Conservation (phyloP, 768 basidiomycete species). For the Leucocoprinus birnbaumii region DNA sequence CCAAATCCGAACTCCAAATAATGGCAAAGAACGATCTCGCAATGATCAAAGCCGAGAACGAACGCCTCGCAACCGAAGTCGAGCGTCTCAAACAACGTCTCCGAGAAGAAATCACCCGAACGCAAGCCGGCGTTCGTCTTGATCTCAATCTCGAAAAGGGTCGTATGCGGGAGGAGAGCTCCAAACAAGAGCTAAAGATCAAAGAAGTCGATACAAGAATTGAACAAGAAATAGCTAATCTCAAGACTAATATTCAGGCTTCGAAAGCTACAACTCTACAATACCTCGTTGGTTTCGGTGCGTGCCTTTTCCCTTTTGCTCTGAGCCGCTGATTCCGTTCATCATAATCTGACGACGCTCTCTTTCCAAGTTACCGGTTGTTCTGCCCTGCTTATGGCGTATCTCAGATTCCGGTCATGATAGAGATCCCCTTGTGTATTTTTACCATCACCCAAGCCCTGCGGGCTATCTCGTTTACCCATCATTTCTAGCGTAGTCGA, state of each 20-base stretch:
- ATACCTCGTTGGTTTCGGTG: slow-evolving; percentile 85
- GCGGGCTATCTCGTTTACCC: background rate
- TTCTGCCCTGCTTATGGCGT: slow-evolving; percentile 84
- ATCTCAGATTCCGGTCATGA: slow-evolving; percentile 67
- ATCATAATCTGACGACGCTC: slow-evolving; percentile 11
- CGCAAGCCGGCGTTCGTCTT: slow-evolving; percentile 89
- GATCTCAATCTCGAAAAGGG: slow-evolving; percentile 98
- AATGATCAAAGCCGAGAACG: slow-evolving; percentile 94
- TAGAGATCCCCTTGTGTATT: slow-evolving; percentile 19
- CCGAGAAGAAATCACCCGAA: slow-evolving; percentile 86
- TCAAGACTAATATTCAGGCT: slow-evolving; percentile 81
- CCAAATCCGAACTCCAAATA: slow-evolving; percentile 93
- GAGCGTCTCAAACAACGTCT: slow-evolving; percentile 94
- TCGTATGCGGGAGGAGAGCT: slow-evolving; percentile 89
- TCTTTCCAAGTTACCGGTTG: slow-evolving; percentile 76
- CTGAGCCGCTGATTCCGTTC: background rate
- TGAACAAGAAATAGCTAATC: slow-evolving; percentile 89
- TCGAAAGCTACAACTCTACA: slow-evolving; percentile 89
- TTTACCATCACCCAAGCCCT: background rate
- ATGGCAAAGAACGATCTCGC: slow-evolving; percentile 97
- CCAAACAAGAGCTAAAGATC: slow-evolving; percentile 90
- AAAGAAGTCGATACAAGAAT: slow-evolving; percentile 97
- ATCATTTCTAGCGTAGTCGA: background rate
- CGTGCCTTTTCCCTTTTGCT: slow-evolving; percentile 22
- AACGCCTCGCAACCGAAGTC: slow-evolving; percentile 86